A percentile compares a stretch with the other conserved stretches of the same genome.
These are phyloP conservation scores for Leishmania major DNA, from an alignment of 208 protist species.

Conservation along the genomic window DNA sequence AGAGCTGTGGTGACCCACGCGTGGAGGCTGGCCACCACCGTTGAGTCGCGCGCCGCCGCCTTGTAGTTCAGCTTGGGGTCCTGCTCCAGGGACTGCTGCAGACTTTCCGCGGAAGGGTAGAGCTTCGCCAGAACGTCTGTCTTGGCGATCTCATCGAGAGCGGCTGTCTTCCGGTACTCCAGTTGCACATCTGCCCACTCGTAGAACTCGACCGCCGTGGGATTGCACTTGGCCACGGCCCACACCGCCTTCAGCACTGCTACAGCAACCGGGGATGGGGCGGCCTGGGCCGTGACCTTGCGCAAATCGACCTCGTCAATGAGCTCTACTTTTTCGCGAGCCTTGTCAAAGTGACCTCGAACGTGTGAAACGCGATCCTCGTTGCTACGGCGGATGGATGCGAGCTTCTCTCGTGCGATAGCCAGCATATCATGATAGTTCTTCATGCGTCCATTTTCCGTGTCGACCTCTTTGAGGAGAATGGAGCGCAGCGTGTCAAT, in stretches of 20 bases:
- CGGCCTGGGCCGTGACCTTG: constrained; percentile 52
- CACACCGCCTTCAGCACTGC: constrained; percentile 61
- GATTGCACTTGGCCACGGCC: constrained; percentile 54
- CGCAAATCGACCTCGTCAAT: constrained; percentile 60
- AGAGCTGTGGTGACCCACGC: constrained; percentile 61
- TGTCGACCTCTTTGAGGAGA: constrained; percentile 52
- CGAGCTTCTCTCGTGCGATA: constrained; percentile 48
- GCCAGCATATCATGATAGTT: constrained; percentile 57
- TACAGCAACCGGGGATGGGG: constrained; percentile 59
- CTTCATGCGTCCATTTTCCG: constrained; percentile 49
- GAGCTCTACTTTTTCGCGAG: constrained; percentile 29
- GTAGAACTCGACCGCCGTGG: constrained; percentile 61
- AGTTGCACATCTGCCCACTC: constrained; percentile 67
- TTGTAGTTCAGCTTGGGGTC: constrained; percentile 44
- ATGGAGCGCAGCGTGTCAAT: constrained; percentile 48
- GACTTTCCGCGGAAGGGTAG: constrained; percentile 41
- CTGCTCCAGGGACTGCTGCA: constrained; percentile 32
- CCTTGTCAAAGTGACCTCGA: constrained; percentile 39
- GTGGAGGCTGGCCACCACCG: constrained; percentile 49
- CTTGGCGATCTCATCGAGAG: constrained; percentile 39
- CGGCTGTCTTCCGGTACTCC: constrained; percentile 49
- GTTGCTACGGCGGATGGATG: constrained; percentile 63
- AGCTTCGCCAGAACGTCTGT: constrained; percentile 49
- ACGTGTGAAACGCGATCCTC: constrained; percentile 59
- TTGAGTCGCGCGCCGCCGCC: constrained; percentile 44